phyloP scores from a whole-genome alignment of 208 protist genomes.

The Trypanosoma caninum region DNA sequence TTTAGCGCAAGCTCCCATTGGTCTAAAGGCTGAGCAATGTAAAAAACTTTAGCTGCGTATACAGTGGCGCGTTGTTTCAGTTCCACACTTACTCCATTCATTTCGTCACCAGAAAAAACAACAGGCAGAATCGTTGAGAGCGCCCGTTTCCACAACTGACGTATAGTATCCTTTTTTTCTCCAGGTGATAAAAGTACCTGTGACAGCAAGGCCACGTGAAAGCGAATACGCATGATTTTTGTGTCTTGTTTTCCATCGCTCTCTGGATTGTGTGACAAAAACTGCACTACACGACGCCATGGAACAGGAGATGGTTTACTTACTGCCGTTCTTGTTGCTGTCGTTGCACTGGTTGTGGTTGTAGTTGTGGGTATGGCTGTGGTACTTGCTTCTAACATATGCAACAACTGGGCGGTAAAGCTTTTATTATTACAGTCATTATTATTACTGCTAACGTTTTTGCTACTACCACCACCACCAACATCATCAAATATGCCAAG shows the following conservation, averaged over 20 bases:
- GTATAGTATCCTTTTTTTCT: background rate
- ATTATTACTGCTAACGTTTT: background rate
- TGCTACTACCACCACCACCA: background rate
- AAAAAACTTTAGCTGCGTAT: slow-evolving; percentile 3
- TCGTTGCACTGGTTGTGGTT: no score
- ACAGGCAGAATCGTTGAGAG: slow-evolving; percentile 1
- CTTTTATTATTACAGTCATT: background rate
- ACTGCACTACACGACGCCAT: slow-evolving; percentile 23
- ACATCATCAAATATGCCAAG: background rate
- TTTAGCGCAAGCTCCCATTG: slow-evolving; percentile 23
- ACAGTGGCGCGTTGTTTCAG: background rate
- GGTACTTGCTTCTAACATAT: slow-evolving; percentile 2
- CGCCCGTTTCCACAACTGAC: slow-evolving; percentile 17
- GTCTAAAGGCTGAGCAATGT: slow-evolving; percentile 11
- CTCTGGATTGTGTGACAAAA: slow-evolving; percentile 8
- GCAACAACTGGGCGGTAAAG: slow-evolving; percentile 6
- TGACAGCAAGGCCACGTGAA: slow-evolving; percentile 9
- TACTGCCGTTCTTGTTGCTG: background rate
- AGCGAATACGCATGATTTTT: background rate
- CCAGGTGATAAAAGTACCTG: background rate
- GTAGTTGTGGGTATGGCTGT: background rate
- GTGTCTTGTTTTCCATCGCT: background rate
- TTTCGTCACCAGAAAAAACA: background rate
- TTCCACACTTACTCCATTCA: background rate
- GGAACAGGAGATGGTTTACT: slow-evolving; percentile 4